Percentiles rank a stretch among this genome's conserved stretches.
Conservation (phyloP, 228 moss, liverwort and hornwort species). For the Sphagnum magellanicum region DNA sequence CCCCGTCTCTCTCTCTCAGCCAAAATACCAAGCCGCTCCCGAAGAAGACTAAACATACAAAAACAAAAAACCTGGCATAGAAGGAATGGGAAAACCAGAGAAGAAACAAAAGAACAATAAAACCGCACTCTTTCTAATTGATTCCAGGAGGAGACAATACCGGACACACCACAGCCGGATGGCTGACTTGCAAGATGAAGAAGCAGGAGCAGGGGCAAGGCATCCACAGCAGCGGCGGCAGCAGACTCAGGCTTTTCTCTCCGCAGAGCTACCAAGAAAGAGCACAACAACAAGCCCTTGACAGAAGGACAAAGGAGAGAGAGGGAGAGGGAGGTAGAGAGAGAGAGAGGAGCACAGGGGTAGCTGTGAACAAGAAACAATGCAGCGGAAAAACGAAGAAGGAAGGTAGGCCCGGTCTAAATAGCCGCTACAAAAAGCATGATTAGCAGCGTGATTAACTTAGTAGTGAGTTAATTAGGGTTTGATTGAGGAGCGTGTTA, state of each 20-base stretch:
- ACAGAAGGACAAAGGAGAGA: not conserved
- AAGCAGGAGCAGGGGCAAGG: not conserved
- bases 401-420: too few relatives aligned
- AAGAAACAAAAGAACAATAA: constrained; percentile 1
- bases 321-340: too few relatives aligned
- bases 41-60: not conserved
- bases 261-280: not conserved
- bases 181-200: constrained; percentile 7
- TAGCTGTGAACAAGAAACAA: not conserved
- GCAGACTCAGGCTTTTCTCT: not conserved
- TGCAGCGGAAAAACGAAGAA: not conserved
- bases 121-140: constrained; percentile 6
- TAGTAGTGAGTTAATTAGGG: too few relatives aligned
- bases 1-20: not conserved
- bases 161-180: constrained; percentile 3
- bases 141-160: constrained; percentile 2
- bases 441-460: too few relatives aligned
- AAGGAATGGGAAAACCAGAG: constrained; percentile 9
- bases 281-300: not conserved
- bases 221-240: not conserved
- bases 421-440: too few relatives aligned
- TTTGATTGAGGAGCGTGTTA: too few relatives aligned
- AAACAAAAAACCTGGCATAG: constrained; percentile 2
- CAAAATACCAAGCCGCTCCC: constrained; percentile 4
- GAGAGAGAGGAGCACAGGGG: not conserved